These are phyloP conservation scores for Leptographium radiaticola DNA, from an alignment of 2,329 filamentous ascomycete species.

Conservation along the genomic window DNA sequence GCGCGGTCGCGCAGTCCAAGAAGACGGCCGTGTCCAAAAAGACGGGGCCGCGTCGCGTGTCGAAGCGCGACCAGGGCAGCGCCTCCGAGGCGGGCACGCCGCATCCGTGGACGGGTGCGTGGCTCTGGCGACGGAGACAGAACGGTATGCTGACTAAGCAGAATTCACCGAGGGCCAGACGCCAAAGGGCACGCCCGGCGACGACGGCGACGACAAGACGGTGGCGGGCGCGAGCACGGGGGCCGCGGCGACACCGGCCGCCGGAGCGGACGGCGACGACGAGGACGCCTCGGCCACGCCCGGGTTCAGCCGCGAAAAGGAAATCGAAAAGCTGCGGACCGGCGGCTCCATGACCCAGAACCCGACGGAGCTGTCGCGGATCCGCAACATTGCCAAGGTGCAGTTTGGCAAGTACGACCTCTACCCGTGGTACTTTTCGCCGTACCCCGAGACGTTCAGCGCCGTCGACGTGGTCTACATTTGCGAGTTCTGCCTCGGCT, in stretches of 20 bases:
- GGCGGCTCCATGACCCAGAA: slow-evolving; percentile 98
- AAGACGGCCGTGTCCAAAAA: slow-evolving; percentile 44
- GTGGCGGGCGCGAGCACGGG: slow-evolving; percentile 10
- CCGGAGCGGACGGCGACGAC: slow-evolving; percentile 33
- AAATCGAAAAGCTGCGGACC: slow-evolving; percentile 91
- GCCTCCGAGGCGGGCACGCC: slow-evolving; percentile 38
- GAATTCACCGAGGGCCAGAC: slow-evolving; percentile 37
- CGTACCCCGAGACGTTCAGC: slow-evolving; percentile 81
- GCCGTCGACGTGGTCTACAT: slow-evolving; percentile 88
- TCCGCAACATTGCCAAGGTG: slow-evolving; percentile 85
- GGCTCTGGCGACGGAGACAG: neutral
- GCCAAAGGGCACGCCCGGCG: slow-evolving; percentile 24
- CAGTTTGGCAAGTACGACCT: slow-evolving; percentile 89
- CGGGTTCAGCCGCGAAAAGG: slow-evolving; percentile 64
- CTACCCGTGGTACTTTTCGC: slow-evolving; percentile 98
- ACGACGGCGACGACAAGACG: slow-evolving; percentile 28
- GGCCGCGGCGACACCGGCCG: slow-evolving; percentile 2
- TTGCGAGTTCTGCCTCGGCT: slow-evolving; percentile 92
- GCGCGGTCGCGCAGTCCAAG: slow-evolving; percentile 33
- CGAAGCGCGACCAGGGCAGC: slow-evolving; percentile 42
- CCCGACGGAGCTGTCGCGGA: slow-evolving; percentile 88
- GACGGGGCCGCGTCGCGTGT: slow-evolving; percentile 34
- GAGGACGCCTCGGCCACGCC: slow-evolving; percentile 27
- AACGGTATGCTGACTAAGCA: neutral
- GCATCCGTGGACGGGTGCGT: slow-evolving; percentile 33